These are phyloP conservation scores for Phytopythium sindhum DNA, from an alignment of 352 stramenopile species.

Conservation along the genomic window DNA sequence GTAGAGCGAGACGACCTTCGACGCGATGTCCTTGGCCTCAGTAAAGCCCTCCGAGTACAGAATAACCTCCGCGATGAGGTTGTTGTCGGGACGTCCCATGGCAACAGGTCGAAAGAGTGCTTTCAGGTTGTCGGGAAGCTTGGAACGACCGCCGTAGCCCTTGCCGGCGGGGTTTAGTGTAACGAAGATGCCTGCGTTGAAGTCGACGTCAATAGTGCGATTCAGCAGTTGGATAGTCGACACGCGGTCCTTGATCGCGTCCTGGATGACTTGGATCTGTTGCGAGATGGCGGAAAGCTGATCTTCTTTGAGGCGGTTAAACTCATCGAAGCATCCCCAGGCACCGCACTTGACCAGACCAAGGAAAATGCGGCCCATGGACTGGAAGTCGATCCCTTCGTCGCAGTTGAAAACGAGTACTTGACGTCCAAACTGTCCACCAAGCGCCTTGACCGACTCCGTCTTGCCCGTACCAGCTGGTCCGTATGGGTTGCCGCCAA, in stretches of 20 bases:
- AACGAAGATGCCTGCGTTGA: slow-evolving; percentile 95
- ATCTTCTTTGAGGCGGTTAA: slow-evolving; percentile 95
- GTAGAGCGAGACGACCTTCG: slow-evolving; percentile 93
- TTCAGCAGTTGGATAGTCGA: slow-evolving; percentile 80
- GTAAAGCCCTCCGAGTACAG: slow-evolving; percentile 91
- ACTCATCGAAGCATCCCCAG: slow-evolving; percentile 97
- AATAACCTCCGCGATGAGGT: slow-evolving; percentile 93
- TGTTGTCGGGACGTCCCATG: slow-evolving; percentile 92
- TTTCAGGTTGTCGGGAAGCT: slow-evolving; percentile 94
- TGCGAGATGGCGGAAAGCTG: slow-evolving; percentile 93
- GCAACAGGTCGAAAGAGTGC: slow-evolving; percentile 92
- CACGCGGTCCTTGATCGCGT: slow-evolving; percentile 88
- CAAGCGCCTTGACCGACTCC: slow-evolving; percentile 93
- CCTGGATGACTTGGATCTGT: slow-evolving; percentile 95
- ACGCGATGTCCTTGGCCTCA: slow-evolving; percentile 86
- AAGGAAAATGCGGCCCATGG: slow-evolving; percentile 95
- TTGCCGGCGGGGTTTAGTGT: slow-evolving; percentile 95
- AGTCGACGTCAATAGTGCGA: slow-evolving; percentile 84
- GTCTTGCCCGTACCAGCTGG: slow-evolving; percentile 94
- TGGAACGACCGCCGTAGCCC: slow-evolving; percentile 91
- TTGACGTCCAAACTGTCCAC: slow-evolving; percentile 87
- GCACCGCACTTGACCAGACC: slow-evolving; percentile 93
- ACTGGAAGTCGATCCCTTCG: slow-evolving; percentile 93
- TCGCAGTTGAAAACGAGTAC: slow-evolving; percentile 94
- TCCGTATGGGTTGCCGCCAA: slow-evolving; percentile 93